Conservation (phyloP, 2,329 filamentous ascomycete species). For the Hypocrella siamensis region DNA sequence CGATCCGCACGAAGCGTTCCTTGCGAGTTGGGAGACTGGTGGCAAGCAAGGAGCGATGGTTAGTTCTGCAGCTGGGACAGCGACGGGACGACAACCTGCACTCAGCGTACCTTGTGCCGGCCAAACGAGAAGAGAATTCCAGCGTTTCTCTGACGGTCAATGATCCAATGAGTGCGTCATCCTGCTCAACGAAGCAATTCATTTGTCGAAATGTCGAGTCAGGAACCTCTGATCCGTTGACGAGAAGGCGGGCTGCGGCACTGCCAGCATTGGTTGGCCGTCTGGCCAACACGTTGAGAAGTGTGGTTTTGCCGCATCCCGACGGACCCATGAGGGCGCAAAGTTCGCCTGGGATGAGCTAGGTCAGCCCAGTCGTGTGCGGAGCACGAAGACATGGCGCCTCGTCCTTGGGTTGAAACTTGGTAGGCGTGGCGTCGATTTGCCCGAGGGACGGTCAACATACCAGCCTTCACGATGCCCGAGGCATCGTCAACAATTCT, state of each 20-base stretch:
- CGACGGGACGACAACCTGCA: no score
- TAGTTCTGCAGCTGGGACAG: no score
- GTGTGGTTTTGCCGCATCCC: slow-evolving; percentile 64
- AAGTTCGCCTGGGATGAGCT: slow-evolving; percentile 38
- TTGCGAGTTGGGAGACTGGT: slow-evolving; percentile 24
- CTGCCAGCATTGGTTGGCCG: slow-evolving; percentile 24
- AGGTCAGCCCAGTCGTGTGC: no score
- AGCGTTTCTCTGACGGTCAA: slow-evolving; percentile 70
- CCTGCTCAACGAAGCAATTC: slow-evolving; percentile 72
- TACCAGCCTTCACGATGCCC: slow-evolving; percentile 49
- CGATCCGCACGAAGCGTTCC: slow-evolving; percentile 47
- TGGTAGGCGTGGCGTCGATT: background rate
- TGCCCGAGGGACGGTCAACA: slow-evolving; percentile 1
- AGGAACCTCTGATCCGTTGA: slow-evolving; percentile 43
- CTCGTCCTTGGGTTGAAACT: no score
- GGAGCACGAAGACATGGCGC: no score
- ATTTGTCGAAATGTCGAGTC: slow-evolving; percentile 44
- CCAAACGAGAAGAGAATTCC: slow-evolving; percentile 60
- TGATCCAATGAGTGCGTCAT: slow-evolving; percentile 69
- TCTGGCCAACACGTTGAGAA: slow-evolving; percentile 65
- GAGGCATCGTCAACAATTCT: slow-evolving; percentile 46
- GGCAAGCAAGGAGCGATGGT: no score
- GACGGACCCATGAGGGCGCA: slow-evolving; percentile 70
- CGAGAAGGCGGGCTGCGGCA: slow-evolving; percentile 27
- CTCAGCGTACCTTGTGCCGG: slow-evolving; percentile 29